Conservation (phyloP, 345 rosid genomes). For the Ceriops tagal region DNA sequence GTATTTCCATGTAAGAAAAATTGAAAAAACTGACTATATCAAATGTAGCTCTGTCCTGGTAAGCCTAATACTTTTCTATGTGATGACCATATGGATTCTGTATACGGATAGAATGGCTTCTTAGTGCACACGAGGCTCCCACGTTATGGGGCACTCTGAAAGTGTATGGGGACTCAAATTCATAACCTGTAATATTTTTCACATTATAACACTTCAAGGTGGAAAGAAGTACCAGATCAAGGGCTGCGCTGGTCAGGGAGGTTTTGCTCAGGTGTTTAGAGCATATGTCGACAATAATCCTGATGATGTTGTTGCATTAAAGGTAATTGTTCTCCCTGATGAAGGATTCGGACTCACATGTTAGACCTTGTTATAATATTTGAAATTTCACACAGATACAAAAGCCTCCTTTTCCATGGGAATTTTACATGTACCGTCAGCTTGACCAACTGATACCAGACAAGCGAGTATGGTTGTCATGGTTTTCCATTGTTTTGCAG, state of each 20-base stretch:
- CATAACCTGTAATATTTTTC: neutral
- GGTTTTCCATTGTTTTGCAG: conserved; percentile 12
- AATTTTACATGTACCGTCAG: conserved; percentile 90
- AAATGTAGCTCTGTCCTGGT: no score
- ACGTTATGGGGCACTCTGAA: no score
- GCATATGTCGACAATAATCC: conserved; percentile 61
- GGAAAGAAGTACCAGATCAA: conserved; percentile 86
- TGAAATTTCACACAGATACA: conserved; percentile 60
- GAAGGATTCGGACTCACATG: neutral
- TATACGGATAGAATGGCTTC: no score
- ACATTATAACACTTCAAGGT: conserved; percentile 43
- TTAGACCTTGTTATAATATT: conserved; percentile 4
- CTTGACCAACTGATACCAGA: conserved; percentile 72
- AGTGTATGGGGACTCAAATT: no score
- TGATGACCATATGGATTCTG: no score
- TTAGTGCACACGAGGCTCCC: no score
- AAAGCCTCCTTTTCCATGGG: conserved; percentile 94
- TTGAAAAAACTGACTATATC: no score
- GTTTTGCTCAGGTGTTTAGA: conserved; percentile 86
- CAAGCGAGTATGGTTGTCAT: conserved; percentile 44
- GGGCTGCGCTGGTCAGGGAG: conserved; percentile 97
- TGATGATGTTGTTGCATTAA: conserved; percentile 78
- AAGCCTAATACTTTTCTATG: no score
- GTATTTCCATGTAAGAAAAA: neutral
- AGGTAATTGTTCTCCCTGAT: conserved; percentile 37